phyloP scores from a whole-genome alignment of 2,329 filamentous ascomycete species.

The Cyphellophora europaea region DNA sequence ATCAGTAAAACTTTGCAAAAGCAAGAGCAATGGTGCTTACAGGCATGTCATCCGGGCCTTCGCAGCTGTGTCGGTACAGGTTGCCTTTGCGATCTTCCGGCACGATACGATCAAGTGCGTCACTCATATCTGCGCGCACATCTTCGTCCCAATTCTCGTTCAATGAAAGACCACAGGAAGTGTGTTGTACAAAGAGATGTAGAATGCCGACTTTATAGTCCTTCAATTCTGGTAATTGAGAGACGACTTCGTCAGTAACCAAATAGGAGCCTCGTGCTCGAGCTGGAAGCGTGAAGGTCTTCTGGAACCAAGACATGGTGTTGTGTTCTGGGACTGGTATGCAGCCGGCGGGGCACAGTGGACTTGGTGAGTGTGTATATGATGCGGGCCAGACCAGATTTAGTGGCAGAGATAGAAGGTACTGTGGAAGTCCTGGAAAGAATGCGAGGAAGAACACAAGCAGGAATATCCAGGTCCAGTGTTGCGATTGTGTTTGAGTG shows the following conservation, averaged over 20 bases:
- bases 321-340: slow-evolving; percentile 3
- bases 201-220: slow-evolving; percentile 78
- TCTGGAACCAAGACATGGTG: slow-evolving; percentile 63
- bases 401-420: slow-evolving; percentile 13
- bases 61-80: slow-evolving; percentile 77
- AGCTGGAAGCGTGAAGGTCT: slow-evolving; percentile 68
- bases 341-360: slow-evolving; percentile 9
- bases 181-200: slow-evolving; percentile 92
- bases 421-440: slow-evolving; percentile 17
- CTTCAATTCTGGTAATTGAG: slow-evolving; percentile 67
- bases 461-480: slow-evolving; percentile 11
- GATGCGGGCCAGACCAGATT: not conserved
- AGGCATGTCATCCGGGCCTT: slow-evolving; percentile 91
- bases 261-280: slow-evolving; percentile 79
- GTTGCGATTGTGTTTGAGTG: slow-evolving; percentile 10
- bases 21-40: slow-evolving; percentile 37
- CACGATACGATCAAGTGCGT: slow-evolving; percentile 83
- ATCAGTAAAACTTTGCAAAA: slow-evolving; percentile 2
- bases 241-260: slow-evolving; percentile 66
- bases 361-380: not conserved
- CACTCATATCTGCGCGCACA: slow-evolving; percentile 88
- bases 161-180: slow-evolving; percentile 76
- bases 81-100: slow-evolving; percentile 68
- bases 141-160: slow-evolving; percentile 88
- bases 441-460: slow-evolving; percentile 12